phyloP scores from a whole-genome alignment of 2,329 filamentous ascomycete genomes.

The Fusarium sp. region DNA sequence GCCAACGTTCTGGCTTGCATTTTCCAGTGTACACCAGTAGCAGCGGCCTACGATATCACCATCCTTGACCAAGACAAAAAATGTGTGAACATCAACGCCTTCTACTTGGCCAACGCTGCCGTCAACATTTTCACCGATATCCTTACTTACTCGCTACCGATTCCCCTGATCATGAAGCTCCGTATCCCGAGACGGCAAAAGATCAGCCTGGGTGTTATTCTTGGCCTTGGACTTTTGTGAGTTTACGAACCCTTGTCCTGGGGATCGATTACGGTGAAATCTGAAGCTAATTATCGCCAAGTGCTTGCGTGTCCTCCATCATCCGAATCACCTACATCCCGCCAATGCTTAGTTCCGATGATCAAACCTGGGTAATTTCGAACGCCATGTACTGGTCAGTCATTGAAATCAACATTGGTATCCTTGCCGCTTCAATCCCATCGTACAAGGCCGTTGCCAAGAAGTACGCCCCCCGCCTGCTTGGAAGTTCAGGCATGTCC shows the following conservation, averaged over 20 bases:
- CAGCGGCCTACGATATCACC: constrained; percentile 17
- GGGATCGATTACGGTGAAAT: rapidly evolving
- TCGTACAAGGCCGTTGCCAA: constrained; percentile 35
- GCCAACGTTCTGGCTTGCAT: constrained; percentile 32
- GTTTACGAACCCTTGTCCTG: not conserved
- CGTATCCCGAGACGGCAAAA: constrained; percentile 28
- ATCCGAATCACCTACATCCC: constrained; percentile 36
- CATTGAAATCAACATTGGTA: constrained; percentile 33
- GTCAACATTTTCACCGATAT: constrained; percentile 32
- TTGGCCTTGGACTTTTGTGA: constrained; percentile 29
- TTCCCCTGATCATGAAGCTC: constrained; percentile 17
- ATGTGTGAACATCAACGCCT: constrained; percentile 30
- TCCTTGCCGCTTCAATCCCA: constrained; percentile 30
- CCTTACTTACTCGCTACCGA: constrained; percentile 12
- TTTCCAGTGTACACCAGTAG: constrained; percentile 22
- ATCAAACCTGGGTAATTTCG: constrained; percentile 28
- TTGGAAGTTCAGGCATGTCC: constrained; percentile 27
- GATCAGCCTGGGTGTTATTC: constrained; percentile 24
- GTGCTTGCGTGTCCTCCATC: constrained; percentile 29
- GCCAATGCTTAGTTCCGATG: constrained; percentile 29
- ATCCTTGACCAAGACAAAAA: constrained; percentile 10
- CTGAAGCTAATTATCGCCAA: not conserved
- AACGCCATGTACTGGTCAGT: constrained; percentile 37
- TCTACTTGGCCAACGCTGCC: constrained; percentile 29
- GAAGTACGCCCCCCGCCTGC: constrained; percentile 28